A percentile compares a stretch with the other conserved stretches of the same genome.
phyloP scores from a whole-genome alignment of 1,284 basidiomycete genomes.

The Ustilago bromivora region DNA sequence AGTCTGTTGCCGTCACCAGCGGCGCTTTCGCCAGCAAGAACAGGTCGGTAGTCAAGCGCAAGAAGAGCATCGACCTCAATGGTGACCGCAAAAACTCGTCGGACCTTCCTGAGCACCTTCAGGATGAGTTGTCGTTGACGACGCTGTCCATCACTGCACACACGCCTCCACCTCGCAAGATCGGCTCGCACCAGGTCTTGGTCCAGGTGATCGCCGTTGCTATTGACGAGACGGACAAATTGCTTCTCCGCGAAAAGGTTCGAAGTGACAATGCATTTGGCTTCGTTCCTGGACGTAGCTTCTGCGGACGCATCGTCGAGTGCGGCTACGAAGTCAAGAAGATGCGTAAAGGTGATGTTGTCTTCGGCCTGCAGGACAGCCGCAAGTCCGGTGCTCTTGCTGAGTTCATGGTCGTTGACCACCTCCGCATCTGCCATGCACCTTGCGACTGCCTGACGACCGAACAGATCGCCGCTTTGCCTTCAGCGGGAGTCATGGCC shows the following conservation, averaged over 20 bases:
- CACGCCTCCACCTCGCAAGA: slow-evolving; percentile 68
- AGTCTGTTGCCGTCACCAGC: slow-evolving; percentile 62
- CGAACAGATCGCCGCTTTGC: slow-evolving; percentile 71
- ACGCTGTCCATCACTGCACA: slow-evolving; percentile 63
- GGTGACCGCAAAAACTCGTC: slow-evolving; percentile 33
- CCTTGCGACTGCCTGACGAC: slow-evolving; percentile 67
- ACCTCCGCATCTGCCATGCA: slow-evolving; percentile 69
- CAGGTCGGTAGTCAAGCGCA: slow-evolving; percentile 43
- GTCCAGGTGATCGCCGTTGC: slow-evolving; percentile 70
- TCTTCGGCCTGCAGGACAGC: slow-evolving; percentile 70
- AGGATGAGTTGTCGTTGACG: slow-evolving; percentile 56
- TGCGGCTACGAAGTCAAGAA: slow-evolving; percentile 69
- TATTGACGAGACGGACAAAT: slow-evolving; percentile 69
- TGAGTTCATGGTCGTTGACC: slow-evolving; percentile 69
- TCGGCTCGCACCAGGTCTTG: slow-evolving; percentile 69
- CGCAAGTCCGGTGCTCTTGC: slow-evolving; percentile 70
- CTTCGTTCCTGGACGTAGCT: slow-evolving; percentile 70
- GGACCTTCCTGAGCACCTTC: slow-evolving; percentile 58
- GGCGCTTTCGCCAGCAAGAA: slow-evolving; percentile 43
- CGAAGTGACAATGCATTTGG: slow-evolving; percentile 66
- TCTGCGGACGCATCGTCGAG: slow-evolving; percentile 71
- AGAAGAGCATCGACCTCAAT: slow-evolving; percentile 32
- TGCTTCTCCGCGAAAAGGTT: slow-evolving; percentile 67
- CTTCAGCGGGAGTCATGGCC: slow-evolving; percentile 69
- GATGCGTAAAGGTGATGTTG: slow-evolving; percentile 70